A percentile compares a stretch with the other conserved stretches of the same genome.
Conservation (phyloP, 2,329 filamentous ascomycete genomes). For the Epichloe glyceriae region DNA sequence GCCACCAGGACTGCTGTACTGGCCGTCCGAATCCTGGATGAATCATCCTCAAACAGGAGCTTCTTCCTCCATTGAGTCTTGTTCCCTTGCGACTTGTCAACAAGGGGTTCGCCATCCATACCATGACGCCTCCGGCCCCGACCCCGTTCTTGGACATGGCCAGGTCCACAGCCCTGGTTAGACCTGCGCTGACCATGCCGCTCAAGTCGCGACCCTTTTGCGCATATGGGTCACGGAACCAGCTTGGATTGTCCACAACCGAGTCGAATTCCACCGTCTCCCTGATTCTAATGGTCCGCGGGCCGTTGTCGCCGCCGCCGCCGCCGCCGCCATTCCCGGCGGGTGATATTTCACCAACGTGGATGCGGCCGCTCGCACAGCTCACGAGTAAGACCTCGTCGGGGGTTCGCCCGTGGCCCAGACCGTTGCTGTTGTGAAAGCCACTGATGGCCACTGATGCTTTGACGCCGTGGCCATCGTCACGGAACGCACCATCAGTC, state of each 20-base stretch:
- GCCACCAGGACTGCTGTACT: conserved; percentile 41
- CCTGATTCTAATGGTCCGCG: conserved; percentile 17
- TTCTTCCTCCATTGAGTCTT: conserved; percentile 26
- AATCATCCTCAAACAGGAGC: conserved; percentile 47
- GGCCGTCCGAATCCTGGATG: conserved; percentile 32
- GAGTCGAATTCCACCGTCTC: conserved; percentile 31
- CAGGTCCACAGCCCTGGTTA: conserved; percentile 29
- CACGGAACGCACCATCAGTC: conserved; percentile 5
- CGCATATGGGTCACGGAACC: conserved; percentile 40
- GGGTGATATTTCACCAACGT: conserved; percentile 22
- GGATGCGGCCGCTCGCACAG: conserved; percentile 32
- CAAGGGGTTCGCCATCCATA: conserved; percentile 26
- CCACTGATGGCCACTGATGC: conserved; percentile 29
- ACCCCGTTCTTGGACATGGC: conserved; percentile 17
- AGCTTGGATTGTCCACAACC: conserved; percentile 44
- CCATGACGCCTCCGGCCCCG: conserved; percentile 29
- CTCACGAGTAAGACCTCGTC: conserved; percentile 31
- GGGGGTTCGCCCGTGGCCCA: conserved; percentile 32
- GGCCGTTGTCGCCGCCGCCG: conserved; percentile 4
- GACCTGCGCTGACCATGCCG: conserved; percentile 38
- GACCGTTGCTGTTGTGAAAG: conserved; percentile 43
- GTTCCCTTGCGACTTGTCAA: not conserved
- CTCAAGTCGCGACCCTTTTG: conserved; percentile 32
- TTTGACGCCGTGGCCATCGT: conserved; percentile 23
- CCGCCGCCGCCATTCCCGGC: conserved; percentile 2